Evolutionary conservation across 2,329 filamentous ascomycete species (phyloP).

Genomic region (Ustulina deusta): DNA sequence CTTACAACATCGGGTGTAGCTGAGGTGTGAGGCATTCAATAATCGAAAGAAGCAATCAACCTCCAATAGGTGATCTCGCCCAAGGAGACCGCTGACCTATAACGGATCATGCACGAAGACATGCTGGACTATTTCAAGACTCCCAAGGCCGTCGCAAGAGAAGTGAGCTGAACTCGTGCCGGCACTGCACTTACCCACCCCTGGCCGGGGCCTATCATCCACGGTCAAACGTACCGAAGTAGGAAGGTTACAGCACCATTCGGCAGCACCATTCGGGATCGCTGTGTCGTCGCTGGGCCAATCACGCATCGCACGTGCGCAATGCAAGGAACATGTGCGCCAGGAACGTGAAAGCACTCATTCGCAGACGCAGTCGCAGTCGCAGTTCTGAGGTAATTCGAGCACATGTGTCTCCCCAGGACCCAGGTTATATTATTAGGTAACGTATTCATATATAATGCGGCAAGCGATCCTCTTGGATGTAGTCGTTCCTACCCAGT

Average conservation of each 20-base stretch:
- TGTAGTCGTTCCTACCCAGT: too few relatives aligned
- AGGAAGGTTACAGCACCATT: constrained; percentile 36
- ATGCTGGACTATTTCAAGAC: neutral
- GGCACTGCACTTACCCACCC: constrained; percentile 22
- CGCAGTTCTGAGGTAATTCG: neutral
- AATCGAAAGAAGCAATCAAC: neutral
- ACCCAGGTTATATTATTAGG: neutral
- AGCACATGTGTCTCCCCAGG: neutral
- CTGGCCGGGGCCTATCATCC: constrained; percentile 19
- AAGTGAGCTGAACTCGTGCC: neutral
- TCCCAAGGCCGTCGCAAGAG: neutral
- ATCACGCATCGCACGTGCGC: constrained; percentile 34
- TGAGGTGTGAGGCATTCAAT: neutral
- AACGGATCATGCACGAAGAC: neutral
- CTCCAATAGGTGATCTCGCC: neutral
- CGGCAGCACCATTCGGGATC: constrained; percentile 1
- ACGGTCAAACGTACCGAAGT: constrained; percentile 23
- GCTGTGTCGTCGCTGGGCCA: constrained; percentile 13
- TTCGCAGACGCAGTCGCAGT: too few relatives aligned
- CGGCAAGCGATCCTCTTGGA: neutral
- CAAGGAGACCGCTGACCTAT: neutral
- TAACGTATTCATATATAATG: constrained; percentile 10
- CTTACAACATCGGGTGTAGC: neutral
- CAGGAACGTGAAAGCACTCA: neutral
- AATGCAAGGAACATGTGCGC: constrained; percentile 36